A percentile compares a stretch with the other conserved stretches of the same genome.
phyloP scores from a whole-genome alignment of 495 filamentous ascomycete genomes.

The Neurospora pannonica region DNA sequence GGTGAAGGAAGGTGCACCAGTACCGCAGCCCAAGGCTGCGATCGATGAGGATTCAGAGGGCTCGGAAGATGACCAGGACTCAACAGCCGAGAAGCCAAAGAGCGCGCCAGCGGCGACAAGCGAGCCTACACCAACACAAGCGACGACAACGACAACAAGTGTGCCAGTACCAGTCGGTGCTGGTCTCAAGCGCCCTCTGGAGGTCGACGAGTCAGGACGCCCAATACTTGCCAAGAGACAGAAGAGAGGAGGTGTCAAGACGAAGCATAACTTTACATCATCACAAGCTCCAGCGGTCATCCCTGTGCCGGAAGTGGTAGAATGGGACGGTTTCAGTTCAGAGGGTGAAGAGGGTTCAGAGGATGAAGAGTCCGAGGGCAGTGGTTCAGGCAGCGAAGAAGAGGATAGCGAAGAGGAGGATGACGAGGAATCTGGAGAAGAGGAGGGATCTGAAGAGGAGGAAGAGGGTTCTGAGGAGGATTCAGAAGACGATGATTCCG shows the following conservation, averaged over 20 bases:
- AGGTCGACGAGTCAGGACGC: slow-evolving; percentile 63
- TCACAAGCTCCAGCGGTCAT: slow-evolving; percentile 12
- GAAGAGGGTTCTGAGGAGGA: slow-evolving; percentile 15
- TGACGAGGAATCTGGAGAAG: neutral
- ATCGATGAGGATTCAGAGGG: slow-evolving; percentile 16
- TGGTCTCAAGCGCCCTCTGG: slow-evolving; percentile 80
- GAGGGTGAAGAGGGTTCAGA: slow-evolving; percentile 12
- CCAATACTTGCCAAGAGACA: slow-evolving; percentile 69
- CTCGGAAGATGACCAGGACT: slow-evolving; percentile 15
- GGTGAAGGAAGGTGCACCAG: slow-evolving; percentile 3
- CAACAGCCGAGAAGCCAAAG: slow-evolving; percentile 2
- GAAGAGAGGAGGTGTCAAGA: slow-evolving; percentile 42
- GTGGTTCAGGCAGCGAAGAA: neutral
- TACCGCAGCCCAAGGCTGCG: neutral
- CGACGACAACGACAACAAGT: slow-evolving; percentile 3
- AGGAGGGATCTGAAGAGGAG: slow-evolving; percentile 11
- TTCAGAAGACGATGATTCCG: slow-evolving; percentile 14
- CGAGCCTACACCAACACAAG: neutral
- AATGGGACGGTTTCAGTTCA: slow-evolving; percentile 32
- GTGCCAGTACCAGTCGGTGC: slow-evolving; percentile 47
- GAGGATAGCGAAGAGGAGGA: slow-evolving; percentile 14
- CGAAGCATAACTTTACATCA: slow-evolving; percentile 29
- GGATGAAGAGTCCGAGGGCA: slow-evolving; percentile 12
- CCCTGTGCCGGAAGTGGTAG: slow-evolving; percentile 20
- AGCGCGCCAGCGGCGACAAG: neutral